Base-by-base conservation (phyloP, 2,329 filamentous ascomycete genomes). In the Exserohilum rostratum region DNA sequence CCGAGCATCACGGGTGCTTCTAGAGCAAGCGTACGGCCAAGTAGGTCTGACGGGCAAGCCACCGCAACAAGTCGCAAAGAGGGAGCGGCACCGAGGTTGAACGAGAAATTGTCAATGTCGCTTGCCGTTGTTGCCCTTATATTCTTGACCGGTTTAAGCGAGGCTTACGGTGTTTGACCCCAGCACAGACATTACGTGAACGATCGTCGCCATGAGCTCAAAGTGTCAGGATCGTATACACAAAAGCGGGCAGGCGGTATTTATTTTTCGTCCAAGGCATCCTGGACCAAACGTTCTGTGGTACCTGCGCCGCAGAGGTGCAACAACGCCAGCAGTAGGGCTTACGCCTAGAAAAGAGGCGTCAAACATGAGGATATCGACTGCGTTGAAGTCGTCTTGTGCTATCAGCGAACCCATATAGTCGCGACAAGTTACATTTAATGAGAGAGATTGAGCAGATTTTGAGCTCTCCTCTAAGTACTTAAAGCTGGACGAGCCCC, bases 21-120 rank as follows among this genome's bases (percentile, higher is more conserved):
- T 9, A 42, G 46, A 18, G 53, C 67, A n/a, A 66, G 56, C 7
- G 64, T 57, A 18, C 58, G 66, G 5, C 52, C 59, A 17, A 58
- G 58, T 46, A 51, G 53, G 42, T 29, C 29, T 29, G 39, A 57
- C 13, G 53, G 53, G 17, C 53, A 60, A 30, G 58, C 54, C 6
- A 46, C 46, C 18, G 37, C 58, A 15, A 64, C 61, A 5, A 53
- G 53, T 40, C 34, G 20, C 29, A 50, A 39, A 11, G 46, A 39
- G 12, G 58, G 48, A 20, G 31, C 43, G 12, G 55, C 55, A 25
- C 46, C 38, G 12, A 20, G 18, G 10, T 27, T 5, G 3, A 38
- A 7, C 17, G n/a, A 27, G 18, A 30, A 25, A 7, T 22, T 33
- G 10, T 52, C 20, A 2, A 17, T 50, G 6, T 9, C 40, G 18